These are phyloP conservation scores for Cercospora zeina DNA, from an alignment of 2,329 filamentous ascomycete genomes.

Conservation along the genomic window DNA sequence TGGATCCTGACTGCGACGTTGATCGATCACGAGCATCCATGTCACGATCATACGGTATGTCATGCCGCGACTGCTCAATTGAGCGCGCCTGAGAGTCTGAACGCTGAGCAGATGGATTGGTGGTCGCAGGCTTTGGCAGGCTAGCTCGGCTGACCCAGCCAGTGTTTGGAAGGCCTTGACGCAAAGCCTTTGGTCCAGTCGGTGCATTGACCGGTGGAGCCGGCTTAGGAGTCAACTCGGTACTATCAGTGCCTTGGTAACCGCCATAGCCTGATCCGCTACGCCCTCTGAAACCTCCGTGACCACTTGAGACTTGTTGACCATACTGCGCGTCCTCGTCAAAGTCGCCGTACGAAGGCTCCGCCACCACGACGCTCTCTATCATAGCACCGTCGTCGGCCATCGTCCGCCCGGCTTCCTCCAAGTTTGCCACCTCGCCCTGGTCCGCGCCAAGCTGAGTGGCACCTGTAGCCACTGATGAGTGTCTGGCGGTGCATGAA, in stretches of 20 bases:
- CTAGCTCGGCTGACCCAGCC: conserved; percentile 66
- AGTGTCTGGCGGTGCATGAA: not conserved
- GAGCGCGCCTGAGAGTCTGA: conserved; percentile 21
- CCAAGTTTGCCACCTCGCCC: not conserved
- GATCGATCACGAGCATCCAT: conserved; percentile 41
- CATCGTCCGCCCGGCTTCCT: not conserved
- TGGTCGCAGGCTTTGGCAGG: conserved; percentile 37
- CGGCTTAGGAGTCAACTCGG: conserved; percentile 34
- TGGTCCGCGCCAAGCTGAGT: conserved; percentile 9
- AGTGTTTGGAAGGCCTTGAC: conserved; percentile 81
- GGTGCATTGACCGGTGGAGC: conserved; percentile 61
- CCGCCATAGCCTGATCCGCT: conserved; percentile 44
- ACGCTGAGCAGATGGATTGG: conserved; percentile 21
- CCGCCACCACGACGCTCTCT: conserved; percentile 20
- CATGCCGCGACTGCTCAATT: conserved; percentile 15
- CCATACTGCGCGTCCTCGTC: conserved; percentile 26
- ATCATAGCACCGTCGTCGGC: conserved; percentile 10
- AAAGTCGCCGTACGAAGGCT: conserved; percentile 36
- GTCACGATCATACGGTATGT: conserved; percentile 31
- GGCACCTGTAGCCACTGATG: conserved; percentile 5
- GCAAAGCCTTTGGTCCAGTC: conserved; percentile 91
- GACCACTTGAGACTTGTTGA: conserved; percentile 45
- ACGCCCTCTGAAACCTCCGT: conserved; percentile 49
- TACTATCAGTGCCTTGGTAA: conserved; percentile 27
- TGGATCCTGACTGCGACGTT: conserved; percentile 42